A percentile compares a stretch with the other conserved stretches of the same genome.
Conservation (phyloP, 805 yeast species). For the Blastobotrys peoriensis region DNA sequence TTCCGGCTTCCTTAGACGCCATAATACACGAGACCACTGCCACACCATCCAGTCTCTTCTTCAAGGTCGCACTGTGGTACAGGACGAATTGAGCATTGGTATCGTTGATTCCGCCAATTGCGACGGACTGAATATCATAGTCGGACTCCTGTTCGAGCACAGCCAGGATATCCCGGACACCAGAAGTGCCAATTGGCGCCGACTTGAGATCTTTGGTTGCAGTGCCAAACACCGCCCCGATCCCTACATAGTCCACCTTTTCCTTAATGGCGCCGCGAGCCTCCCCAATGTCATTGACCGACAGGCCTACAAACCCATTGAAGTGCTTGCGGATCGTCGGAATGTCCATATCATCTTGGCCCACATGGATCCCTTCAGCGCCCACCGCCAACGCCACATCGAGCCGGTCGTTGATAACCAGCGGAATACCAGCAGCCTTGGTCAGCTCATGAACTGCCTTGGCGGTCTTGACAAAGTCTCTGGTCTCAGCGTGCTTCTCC, state of each 20-base stretch:
- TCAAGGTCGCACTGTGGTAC: slow-evolving; percentile 41
- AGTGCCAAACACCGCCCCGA: slow-evolving; percentile 75
- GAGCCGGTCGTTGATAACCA: slow-evolving; percentile 78
- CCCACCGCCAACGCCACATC: slow-evolving; percentile 86
- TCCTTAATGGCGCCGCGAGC: slow-evolving; percentile 43
- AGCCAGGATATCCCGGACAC: slow-evolving; percentile 49
- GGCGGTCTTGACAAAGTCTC: slow-evolving; percentile 61
- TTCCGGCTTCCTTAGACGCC: slow-evolving; percentile 52
- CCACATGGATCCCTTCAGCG: slow-evolving; percentile 90
- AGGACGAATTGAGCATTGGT: slow-evolving; percentile 55
- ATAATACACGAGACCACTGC: slow-evolving; percentile 85
- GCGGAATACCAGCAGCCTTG: slow-evolving; percentile 53
- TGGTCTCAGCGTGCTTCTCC: slow-evolving; percentile 67
- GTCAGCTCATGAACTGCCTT: slow-evolving; percentile 56
- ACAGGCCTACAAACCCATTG: slow-evolving; percentile 76
- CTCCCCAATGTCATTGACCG: slow-evolving; percentile 58
- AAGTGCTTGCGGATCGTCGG: slow-evolving; percentile 46
- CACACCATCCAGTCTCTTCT: slow-evolving; percentile 60
- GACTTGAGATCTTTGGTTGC: slow-evolving; percentile 54
- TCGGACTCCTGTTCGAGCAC: slow-evolving; percentile 36
- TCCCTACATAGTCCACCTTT: slow-evolving; percentile 73
- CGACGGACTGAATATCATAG: slow-evolving; percentile 51
- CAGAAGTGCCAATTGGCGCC: slow-evolving; percentile 65
- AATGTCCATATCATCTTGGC: slow-evolving; percentile 80
- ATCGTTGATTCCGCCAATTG: slow-evolving; percentile 73